A percentile compares a stretch with the other conserved stretches of the same genome.
Evolutionary conservation across 2,329 filamentous ascomycete species (phyloP).

Genomic region (Laburnicola sp.): DNA sequence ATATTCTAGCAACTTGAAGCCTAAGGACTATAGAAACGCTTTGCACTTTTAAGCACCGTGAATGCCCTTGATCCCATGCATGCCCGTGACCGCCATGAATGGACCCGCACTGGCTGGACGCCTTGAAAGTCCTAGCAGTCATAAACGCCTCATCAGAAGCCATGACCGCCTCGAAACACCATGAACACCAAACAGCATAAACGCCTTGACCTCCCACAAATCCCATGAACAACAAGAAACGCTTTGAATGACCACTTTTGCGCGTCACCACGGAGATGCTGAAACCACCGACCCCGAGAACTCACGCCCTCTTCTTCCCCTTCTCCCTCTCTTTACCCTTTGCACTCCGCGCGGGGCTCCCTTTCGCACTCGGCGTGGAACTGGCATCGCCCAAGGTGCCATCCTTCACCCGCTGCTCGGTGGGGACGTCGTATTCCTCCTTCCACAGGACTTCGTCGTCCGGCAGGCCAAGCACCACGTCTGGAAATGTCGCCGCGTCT

Average conservation of each 20-base stretch:
- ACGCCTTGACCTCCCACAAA: no score
- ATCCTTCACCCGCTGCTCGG: slow-evolving; percentile 7
- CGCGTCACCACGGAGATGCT: slow-evolving; percentile 4
- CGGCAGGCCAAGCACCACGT: slow-evolving; percentile 33
- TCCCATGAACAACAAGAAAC: no score
- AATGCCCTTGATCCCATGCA: no score
- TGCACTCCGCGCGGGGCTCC: slow-evolving; percentile 19
- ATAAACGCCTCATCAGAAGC: no score
- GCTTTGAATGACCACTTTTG: slow-evolving; percentile 9
- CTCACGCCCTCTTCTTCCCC: not conserved
- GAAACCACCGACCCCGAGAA: not conserved
- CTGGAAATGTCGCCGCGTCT: slow-evolving; percentile 37
- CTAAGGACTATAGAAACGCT: not conserved
- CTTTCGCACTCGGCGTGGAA: not conserved
- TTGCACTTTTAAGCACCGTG: no score
- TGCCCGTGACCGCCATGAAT: no score
- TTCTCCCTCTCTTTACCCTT: slow-evolving; percentile 19
- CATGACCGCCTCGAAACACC: no score
- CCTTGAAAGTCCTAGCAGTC: no score
- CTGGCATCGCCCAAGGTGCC: not conserved
- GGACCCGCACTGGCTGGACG: no score
- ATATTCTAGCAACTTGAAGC: not conserved
- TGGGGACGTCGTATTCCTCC: slow-evolving; percentile 24
- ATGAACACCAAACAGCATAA: no score
- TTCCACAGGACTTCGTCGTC: slow-evolving; percentile 13